Evolutionary conservation across 106 monocot genomes (phyloP).

Genomic region (Dendrobium nobile): DNA sequence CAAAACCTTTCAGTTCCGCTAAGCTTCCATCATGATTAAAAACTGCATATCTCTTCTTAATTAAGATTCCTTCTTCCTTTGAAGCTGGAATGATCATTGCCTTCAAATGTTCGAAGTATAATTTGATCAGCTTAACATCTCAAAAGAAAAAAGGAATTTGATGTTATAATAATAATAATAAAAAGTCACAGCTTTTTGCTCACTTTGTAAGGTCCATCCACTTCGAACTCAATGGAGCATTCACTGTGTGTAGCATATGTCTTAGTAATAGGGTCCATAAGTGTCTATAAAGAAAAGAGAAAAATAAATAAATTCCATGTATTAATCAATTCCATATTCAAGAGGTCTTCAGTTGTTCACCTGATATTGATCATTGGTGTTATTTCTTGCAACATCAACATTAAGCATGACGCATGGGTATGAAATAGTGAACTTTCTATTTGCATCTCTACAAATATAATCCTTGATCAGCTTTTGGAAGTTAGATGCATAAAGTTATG

Average conservation of each 20-base stretch:
- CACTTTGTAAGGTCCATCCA: conserved; percentile 98
- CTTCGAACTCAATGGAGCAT: conserved; percentile 99
- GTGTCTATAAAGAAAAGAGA: conserved; percentile 38
- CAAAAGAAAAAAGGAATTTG: background rate
- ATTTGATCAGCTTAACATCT: background rate
- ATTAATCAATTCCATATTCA: conserved; percentile 3
- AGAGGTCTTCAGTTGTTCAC: conserved; percentile 20
- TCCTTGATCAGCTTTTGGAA: background rate
- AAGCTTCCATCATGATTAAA: conserved; percentile 96
- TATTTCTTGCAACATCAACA: conserved; percentile 96
- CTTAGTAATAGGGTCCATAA: conserved; percentile 67
- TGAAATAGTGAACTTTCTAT: conserved; percentile 81
- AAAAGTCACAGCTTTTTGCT: background rate
- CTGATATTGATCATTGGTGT: conserved; percentile 98
- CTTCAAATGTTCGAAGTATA: conserved; percentile 24
- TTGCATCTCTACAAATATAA: conserved; percentile 49
- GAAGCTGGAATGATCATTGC: conserved; percentile 99
- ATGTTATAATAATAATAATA: background rate
- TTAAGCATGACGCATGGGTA: conserved; percentile 99
- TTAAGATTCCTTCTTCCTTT: conserved; percentile 95
- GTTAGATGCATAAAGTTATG: background rate
- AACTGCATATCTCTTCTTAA: conserved; percentile 98
- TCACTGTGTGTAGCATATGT: conserved; percentile 86
- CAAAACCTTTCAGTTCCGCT: conserved; percentile 98
- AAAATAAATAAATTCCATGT: background rate